Base-by-base conservation (phyloP, 768 basidiomycete genomes). In the Trametes meyenii region DNA sequence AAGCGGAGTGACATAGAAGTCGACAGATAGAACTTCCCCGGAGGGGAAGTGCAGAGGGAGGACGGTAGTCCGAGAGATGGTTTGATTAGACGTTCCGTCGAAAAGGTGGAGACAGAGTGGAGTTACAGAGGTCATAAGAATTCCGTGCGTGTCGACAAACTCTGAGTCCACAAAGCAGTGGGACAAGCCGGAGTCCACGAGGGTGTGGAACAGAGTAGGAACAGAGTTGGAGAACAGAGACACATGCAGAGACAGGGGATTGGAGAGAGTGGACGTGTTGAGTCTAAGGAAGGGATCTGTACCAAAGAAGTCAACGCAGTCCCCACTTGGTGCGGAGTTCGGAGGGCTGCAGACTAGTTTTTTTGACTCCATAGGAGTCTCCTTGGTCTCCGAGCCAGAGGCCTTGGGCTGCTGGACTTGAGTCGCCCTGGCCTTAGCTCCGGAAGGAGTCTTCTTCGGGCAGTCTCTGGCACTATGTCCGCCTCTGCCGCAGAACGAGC, bases 1-100 rank as follows among this genome's bases (percentile, higher is more conserved):
- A 23, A 58, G 46, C 35, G 33, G 48, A 26, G 39, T 50, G 19
- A 59, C 39, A 36, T 29, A 58, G 56, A 58, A 58, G 16, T 58
- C 38, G n/a, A 50, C 29, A 21, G 10, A 42, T 14, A 58, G 35
- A 16, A 58, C 39, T 35, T 58, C 57, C 12, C 48, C 49, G 5
- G 26, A 58, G 10, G 57, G 49, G 29, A 58, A 58, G n/a, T 58
- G 49, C 3, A 58, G 12, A 16, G 38, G 57, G 12, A 58, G 36
- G 7, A 12, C 8, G 19, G 39, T 16, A 21, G 8, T 51, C 40
- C 26, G 26, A 17, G 48, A 43, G 12, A 58, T 58, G 14, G 33
- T 33, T 7, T 58, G 36, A 38, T 58, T 58, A 17, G 57, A 58
- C 10, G 49, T 50, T n/a, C 57, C 49, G 12, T 50, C 24, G 16